Base-by-base conservation (phyloP, 2,329 filamentous ascomycete species). In the Diplodia scrobiculata region DNA sequence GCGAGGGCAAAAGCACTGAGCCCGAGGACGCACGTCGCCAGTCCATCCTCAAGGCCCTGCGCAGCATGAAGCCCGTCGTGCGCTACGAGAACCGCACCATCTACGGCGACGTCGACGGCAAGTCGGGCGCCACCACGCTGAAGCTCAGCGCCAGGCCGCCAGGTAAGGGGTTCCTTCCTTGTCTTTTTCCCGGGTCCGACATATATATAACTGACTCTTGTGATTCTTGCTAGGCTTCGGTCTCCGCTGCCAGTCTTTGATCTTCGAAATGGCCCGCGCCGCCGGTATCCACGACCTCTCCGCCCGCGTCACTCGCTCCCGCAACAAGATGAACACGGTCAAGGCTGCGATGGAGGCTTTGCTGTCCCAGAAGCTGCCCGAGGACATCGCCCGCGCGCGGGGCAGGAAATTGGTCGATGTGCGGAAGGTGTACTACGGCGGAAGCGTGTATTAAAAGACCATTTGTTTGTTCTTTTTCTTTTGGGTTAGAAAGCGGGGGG, bases 271-370 rank as follows among this genome's bases (percentile, higher is more conserved):
- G 83, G 93, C 91, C 75, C 90, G 92, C 69, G 88, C 89, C 58
- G 90, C 88, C 48, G 95, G 95, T 70, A 92, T 99, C 73, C 84
- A 89, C 69, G 95, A 99, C 77, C 86, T 99, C 38, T 86, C 92
- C 17, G 93, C 91, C 58, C 86, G 86, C 71, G 93, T 96, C 69
- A 88, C 89, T 45, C 89, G 94, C 53, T 91, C 91, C 69, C 87
- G 93, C 73, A 98, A 97, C 83, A 92, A 92, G 71, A 97, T 98
- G 92, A 99, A 99, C 83, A 91, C 93, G 19, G 90, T 97, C 80
- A 97, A 97, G 82, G 95, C 95, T 14, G 86, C 92, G 48, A 91
- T 91, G 79, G 79, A 94, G 77, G 94, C 93, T 5, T 83, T 99
- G 69, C 86, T 87, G 77, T 90, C 84, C 81, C 95, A 99, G 82